Base-by-base conservation (phyloP, 768 basidiomycete genomes). In the Leccinum rimulosum region DNA sequence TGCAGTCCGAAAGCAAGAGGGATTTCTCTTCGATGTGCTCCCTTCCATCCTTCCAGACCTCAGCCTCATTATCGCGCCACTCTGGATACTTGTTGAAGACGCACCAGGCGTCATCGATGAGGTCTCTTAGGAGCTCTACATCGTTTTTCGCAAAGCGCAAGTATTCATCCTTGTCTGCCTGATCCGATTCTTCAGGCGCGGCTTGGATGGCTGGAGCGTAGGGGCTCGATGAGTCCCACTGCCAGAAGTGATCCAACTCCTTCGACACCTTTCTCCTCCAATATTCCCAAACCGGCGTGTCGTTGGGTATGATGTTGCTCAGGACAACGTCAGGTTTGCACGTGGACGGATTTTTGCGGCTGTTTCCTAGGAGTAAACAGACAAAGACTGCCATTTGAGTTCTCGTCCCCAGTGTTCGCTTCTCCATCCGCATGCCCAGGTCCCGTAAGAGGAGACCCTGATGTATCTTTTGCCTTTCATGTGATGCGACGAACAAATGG, bases 311-410 rank as follows among this genome's bases (percentile, higher is more conserved):
- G 28, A 72, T 67, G 38, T 33, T 35, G 1, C 12, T 52, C 33
- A 72, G 35, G 14, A 59, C 35, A 1, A 50, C 57, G 7, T 52
- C 56, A 0, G 61, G 57, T 19, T 61, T 58, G 2, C 54, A 54
- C 25, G 31, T 56, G 6, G n/a, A 27, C n/a, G 54, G 52, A 7
- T 56, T 14, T 45, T 4, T 9, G 28, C 10, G 52, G 10, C 60
- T 47, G 2, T 72, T 31, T 36, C 56, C 63, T 4, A 73, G 50
- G n/a, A 52, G 19, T 19, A 71, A 25, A 27, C 70, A 73, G 25
- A 62, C 55, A 10, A 71, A 66, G 50, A 73, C 70, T 12, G 70
- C 63, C 69, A 70, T 70, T 47, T 71, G 70, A 4, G 68, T 67
- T 61, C 65, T 65, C 40, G 70, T 72, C 12, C 70, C 61, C 8